A percentile compares a stretch with the other conserved stretches of the same genome.
Evolutionary conservation across 2,329 filamentous ascomycete genomes (phyloP).

Genomic region (Lasiodiplodia theobromae): DNA sequence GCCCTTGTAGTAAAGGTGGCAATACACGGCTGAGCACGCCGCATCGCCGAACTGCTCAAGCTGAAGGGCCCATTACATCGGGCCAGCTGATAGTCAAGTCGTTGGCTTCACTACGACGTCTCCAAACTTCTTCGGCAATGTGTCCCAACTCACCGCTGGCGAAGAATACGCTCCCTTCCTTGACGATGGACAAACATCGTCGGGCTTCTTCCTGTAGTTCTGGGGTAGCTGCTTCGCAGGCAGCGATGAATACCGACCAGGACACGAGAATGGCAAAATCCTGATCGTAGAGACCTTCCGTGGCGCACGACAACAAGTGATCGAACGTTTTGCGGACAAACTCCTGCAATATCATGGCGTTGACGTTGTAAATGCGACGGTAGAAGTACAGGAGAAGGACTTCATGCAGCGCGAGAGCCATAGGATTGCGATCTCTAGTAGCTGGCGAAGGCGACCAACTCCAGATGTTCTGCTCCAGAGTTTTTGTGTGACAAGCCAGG

Average conservation of each 20-base stretch:
- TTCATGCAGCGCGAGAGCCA: slow-evolving; percentile 50
- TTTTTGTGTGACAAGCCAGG: slow-evolving; percentile 8
- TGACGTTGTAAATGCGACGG: slow-evolving; percentile 48
- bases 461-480: slow-evolving; percentile 4
- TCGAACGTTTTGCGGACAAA: slow-evolving; percentile 48
- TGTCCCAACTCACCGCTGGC: not conserved
- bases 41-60: too few relatives aligned
- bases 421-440: slow-evolving; percentile 33
- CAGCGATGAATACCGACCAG: slow-evolving; percentile 52
- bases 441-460: not conserved
- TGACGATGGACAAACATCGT: not conserved
- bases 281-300: slow-evolving; percentile 39
- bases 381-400: slow-evolving; percentile 54
- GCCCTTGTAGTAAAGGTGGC: too few relatives aligned
- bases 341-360: slow-evolving; percentile 48
- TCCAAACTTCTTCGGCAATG: too few relatives aligned
- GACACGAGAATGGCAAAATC: slow-evolving; percentile 36
- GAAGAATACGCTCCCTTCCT: not conserved
- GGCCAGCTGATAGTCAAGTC: too few relatives aligned
- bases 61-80: too few relatives aligned
- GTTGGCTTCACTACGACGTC: too few relatives aligned
- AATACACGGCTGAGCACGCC: too few relatives aligned
- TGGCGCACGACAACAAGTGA: slow-evolving; percentile 34
- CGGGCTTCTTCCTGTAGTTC: slow-evolving; percentile 29
- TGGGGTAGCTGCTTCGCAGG: slow-evolving; percentile 50